These are phyloP conservation scores for Macadamia tetraphylla DNA, from an alignment of 164 flowering plant species.

Conservation along the genomic window DNA sequence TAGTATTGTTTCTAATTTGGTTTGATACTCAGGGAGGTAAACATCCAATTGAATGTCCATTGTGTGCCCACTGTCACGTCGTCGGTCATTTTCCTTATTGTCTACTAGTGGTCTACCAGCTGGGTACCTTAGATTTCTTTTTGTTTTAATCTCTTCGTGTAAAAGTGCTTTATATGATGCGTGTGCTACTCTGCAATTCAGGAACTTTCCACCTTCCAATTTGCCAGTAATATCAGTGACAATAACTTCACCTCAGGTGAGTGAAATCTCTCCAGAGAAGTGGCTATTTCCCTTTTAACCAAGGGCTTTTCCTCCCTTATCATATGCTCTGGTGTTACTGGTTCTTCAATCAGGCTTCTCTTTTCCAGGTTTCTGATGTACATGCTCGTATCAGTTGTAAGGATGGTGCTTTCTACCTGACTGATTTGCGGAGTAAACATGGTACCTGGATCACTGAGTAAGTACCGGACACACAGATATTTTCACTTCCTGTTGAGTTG, in stretches of 20 bases:
- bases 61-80: not conserved
- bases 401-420: conserved; percentile 72
- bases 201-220: conserved; percentile 42
- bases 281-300: not conserved
- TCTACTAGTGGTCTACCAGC: not conserved
- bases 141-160: not conserved
- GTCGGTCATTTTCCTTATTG: no score
- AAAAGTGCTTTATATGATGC: conserved; percentile 5
- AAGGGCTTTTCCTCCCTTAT: not conserved
- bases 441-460: conserved; percentile 86
- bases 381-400: conserved; percentile 72
- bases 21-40: not conserved
- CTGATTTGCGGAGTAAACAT: conserved; percentile 69
- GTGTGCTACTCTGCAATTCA: conserved; percentile 22
- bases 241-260: conserved; percentile 64
- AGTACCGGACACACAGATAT: conserved; percentile 20
- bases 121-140: conserved; percentile 5
- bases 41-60: not conserved
- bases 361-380: conserved; percentile 55
- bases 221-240: conserved; percentile 42
- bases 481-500: not conserved
- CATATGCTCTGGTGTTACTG: not conserved
- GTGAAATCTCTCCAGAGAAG: conserved; percentile 3
- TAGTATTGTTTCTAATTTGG: not conserved
- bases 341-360: not conserved